Evolutionary conservation across 1,284 basidiomycete genomes (phyloP), one percentile per base, ranked within the genome.

Genomic region (Ceratobasidium sp.): DNA sequence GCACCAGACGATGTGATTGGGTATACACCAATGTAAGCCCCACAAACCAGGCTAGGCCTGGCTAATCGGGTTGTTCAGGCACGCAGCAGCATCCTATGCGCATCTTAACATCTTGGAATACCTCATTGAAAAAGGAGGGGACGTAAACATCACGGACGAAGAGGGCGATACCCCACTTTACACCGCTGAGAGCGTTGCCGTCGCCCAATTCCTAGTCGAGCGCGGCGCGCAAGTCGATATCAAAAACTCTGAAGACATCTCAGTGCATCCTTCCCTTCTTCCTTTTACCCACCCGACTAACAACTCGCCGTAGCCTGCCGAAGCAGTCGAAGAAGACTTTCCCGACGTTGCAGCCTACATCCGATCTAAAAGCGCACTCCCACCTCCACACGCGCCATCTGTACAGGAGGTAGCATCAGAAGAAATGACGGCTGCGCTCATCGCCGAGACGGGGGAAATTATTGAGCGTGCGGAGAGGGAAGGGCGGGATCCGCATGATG

Each of bases 11-110:
- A 96, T 78, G 79, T 82, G 7, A 87, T 89, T 81, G 90, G 92
- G 23, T 96, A 96, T 80, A 95, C 95, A 0, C 93, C 95, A 12
- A 92, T 97, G 88, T 89, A 77, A 73, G 85, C 77, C 71, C 21
- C 74, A 14, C 28, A 14, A 23, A 14, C 16, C n/a, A 56, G 12
- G 1, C 28, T 56, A 4, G 72, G 73, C 73, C 75, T 25, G 14
- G 44, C 59, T 63, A 5, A 46, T 49, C 21, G 28, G 25, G 21
- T 49, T 5, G 28, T 25, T 38, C 76, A 91, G 90, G 88, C 95
- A 97, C 81, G 95, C 95, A n/a, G 94, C 95, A 7, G 94, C 94
- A 0, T 96, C 94, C 0, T 97, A 96, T 79, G 92, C 87, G 11
- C 94, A 95, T 64, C 78, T 91, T 18, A 81, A 90, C 48, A 81